A percentile compares a stretch with the other conserved stretches of the same genome.
These are phyloP conservation scores for Ophiocordyceps camponoti-leonardi DNA, from an alignment of 2,329 filamentous ascomycete species.

Conservation along the genomic window DNA sequence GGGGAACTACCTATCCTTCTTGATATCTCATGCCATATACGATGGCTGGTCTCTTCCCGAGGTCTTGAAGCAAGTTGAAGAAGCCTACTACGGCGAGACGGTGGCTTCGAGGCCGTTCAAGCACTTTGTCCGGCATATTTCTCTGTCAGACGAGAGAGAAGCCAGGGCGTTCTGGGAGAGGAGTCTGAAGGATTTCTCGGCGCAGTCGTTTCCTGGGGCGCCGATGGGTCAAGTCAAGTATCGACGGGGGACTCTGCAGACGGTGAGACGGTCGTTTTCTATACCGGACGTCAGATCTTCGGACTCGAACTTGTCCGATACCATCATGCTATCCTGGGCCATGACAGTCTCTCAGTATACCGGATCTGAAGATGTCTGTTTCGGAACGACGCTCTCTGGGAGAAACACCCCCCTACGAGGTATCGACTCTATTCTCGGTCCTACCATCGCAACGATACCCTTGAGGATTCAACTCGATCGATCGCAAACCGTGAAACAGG, in stretches of 20 bases:
- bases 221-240: slow-evolving; percentile 24
- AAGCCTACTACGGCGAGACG: background rate
- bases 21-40: slow-evolving; percentile 32
- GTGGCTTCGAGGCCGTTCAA: slow-evolving; percentile 13
- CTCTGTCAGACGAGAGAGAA: slow-evolving; percentile 14
- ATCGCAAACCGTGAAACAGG: slow-evolving; percentile 1
- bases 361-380: slow-evolving; percentile 19
- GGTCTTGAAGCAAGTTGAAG: slow-evolving; percentile 15
- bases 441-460: slow-evolving; percentile 24
- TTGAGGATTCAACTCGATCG: slow-evolving; percentile 19
- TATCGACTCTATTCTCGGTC: slow-evolving; percentile 8
- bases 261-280: slow-evolving; percentile 23
- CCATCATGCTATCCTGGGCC: slow-evolving; percentile 25
- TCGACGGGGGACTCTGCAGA: slow-evolving; percentile 14
- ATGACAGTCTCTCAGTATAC: slow-evolving; percentile 31
- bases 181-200: slow-evolving; percentile 18
- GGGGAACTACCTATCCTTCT: slow-evolving; percentile 19
- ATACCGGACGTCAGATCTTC: background rate
- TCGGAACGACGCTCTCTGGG: slow-evolving; percentile 25
- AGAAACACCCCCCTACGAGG: slow-evolving; percentile 9
- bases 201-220: slow-evolving; percentile 20
- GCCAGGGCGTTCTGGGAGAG: slow-evolving; percentile 25
- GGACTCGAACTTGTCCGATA: slow-evolving; percentile 11
- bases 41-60: slow-evolving; percentile 29
- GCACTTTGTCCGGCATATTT: slow-evolving; percentile 25